Conservation (phyloP, 441 rosid species). For the Mallotus repandus region DNA sequence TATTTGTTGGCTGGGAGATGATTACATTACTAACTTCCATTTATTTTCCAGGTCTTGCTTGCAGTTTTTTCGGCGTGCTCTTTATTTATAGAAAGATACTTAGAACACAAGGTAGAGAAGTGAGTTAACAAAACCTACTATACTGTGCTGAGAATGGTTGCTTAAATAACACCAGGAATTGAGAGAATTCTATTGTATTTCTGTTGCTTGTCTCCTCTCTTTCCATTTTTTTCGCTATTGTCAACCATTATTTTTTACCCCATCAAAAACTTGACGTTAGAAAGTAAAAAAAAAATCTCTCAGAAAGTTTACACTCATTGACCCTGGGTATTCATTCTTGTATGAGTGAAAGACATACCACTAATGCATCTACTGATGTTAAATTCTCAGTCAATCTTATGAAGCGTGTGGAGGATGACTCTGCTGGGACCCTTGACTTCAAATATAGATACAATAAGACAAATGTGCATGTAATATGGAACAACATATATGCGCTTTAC, state of each 20-base stretch:
- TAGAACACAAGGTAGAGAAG: slow-evolving; percentile 86
- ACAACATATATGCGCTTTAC: neutral
- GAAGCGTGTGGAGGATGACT: neutral
- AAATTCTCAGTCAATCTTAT: neutral
- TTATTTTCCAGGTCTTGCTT: slow-evolving; percentile 70
- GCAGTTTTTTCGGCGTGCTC: slow-evolving; percentile 83
- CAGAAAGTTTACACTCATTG: too few relatives aligned
- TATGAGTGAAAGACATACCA: neutral
- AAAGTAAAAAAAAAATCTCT: too few relatives aligned
- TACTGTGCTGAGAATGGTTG: slow-evolving; percentile 18
- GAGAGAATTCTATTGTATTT: neutral
- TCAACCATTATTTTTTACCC: too few relatives aligned
- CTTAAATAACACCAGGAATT: slow-evolving; percentile 13
- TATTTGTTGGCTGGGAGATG: slow-evolving; percentile 11
- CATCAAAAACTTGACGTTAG: too few relatives aligned
- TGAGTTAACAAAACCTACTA: slow-evolving; percentile 65
- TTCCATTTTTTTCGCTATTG: too few relatives aligned
- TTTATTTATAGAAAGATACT: slow-evolving; percentile 67
- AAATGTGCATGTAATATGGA: too few relatives aligned
- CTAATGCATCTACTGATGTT: neutral
- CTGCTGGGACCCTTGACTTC: neutral
- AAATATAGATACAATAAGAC: neutral
- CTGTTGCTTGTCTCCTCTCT: neutral
- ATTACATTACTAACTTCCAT: slow-evolving; percentile 18
- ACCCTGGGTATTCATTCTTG: too few relatives aligned